These are phyloP conservation scores for Phytophthora multivora DNA, from an alignment of 352 stramenopile genomes.

Conservation along the genomic window DNA sequence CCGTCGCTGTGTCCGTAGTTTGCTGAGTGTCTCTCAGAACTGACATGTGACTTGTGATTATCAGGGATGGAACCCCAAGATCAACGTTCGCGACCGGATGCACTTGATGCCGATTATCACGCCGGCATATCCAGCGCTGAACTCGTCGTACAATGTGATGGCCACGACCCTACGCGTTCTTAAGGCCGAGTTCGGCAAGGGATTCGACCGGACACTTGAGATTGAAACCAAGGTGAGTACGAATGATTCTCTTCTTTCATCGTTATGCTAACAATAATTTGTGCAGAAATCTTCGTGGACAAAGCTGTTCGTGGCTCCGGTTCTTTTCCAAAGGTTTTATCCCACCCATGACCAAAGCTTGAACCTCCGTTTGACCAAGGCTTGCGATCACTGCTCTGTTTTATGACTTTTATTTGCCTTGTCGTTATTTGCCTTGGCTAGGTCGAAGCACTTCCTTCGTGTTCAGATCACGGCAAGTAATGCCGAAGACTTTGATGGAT, in stretches of 20 bases:
- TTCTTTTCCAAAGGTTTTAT: constrained; percentile 79
- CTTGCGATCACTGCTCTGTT: constrained; percentile 9
- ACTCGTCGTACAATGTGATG: constrained; percentile 98
- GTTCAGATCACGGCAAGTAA: constrained; percentile 70
- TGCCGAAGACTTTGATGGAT: constrained; percentile 63
- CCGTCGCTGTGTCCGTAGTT: constrained; percentile 4
- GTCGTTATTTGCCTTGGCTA: constrained; percentile 23
- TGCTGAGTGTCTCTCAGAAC: constrained; percentile 1
- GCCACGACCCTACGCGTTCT: constrained; percentile 91
- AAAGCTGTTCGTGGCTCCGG: constrained; percentile 73
- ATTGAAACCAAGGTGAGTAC: constrained; percentile 83
- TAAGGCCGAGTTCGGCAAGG: constrained; percentile 87
- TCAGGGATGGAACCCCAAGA: constrained; percentile 90
- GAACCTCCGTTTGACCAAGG: neutral
- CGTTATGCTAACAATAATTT: constrained; percentile 8
- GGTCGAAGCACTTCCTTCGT: constrained; percentile 81
- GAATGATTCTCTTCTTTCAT: neutral
- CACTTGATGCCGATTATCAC: constrained; percentile 99
- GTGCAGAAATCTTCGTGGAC: constrained; percentile 76
- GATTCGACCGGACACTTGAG: constrained; percentile 60
- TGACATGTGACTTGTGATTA: constrained; percentile 15
- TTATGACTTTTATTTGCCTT: constrained; percentile 10
- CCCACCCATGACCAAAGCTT: neutral
- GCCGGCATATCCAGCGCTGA: constrained; percentile 97
- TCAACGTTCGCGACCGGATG: constrained; percentile 80